These are phyloP conservation scores for Leccinum holopus DNA, from an alignment of 1,284 basidiomycete genomes.

Conservation along the genomic window DNA sequence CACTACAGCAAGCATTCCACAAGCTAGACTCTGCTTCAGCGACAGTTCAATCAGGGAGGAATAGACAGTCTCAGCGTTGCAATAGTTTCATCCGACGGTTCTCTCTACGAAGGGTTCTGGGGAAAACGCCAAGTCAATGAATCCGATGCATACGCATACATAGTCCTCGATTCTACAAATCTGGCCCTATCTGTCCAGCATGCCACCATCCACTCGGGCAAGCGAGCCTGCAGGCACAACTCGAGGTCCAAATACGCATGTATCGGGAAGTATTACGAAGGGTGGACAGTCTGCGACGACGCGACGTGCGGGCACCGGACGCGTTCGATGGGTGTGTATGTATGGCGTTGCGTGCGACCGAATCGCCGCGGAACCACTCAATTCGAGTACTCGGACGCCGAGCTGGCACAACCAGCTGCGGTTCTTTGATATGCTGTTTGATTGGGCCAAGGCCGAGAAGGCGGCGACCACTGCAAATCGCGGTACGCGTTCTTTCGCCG, in stretches of 20 bases:
- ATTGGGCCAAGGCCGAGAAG: constrained; percentile 62
- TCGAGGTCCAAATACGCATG: constrained; percentile 83
- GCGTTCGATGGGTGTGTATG: constrained; percentile 92
- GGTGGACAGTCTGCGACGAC: constrained; percentile 88
- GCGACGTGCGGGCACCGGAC: constrained; percentile 80
- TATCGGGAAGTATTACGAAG: constrained; percentile 85
- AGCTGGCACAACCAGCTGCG: constrained; percentile 87
- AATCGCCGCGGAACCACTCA: constrained; percentile 69
- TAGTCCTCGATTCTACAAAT: constrained; percentile 50
- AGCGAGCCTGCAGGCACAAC: constrained; percentile 76
- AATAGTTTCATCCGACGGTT: constrained; percentile 27
- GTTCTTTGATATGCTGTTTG: constrained; percentile 79
- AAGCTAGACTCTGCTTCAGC: constrained; percentile 15
- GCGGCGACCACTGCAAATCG: constrained; percentile 44
- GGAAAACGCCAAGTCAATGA: constrained; percentile 45
- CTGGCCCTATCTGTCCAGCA: constrained; percentile 57
- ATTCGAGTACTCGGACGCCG: constrained; percentile 84
- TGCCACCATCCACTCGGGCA: constrained; percentile 58
- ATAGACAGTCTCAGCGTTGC: constrained; percentile 33
- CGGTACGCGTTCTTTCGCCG: constrained; percentile 40
- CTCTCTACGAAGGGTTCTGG: constrained; percentile 28
- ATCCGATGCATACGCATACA: constrained; percentile 20
- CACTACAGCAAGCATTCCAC: constrained; percentile 13
- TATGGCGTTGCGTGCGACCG: constrained; percentile 69
- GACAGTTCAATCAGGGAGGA: constrained; percentile 14